A percentile compares a stretch with the other conserved stretches of the same genome.
These are phyloP conservation scores for Vinca minor DNA, from an alignment of 257 asterid genomes.

Conservation along the genomic window DNA sequence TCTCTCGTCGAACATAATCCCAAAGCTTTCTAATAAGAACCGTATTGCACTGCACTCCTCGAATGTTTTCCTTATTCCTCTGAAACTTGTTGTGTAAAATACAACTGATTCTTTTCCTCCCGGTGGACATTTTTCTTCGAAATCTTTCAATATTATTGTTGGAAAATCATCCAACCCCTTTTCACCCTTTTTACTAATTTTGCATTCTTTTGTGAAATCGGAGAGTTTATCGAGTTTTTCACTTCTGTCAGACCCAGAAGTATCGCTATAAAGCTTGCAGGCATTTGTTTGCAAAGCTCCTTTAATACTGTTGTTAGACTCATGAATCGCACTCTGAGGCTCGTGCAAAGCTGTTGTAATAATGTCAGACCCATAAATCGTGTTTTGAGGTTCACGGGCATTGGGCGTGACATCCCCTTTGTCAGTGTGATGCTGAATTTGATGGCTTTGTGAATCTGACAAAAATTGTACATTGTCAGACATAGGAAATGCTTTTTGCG, in stretches of 20 bases:
- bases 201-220: slow-evolving; percentile 16
- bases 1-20: slow-evolving; percentile 42
- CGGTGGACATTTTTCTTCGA: slow-evolving; percentile 44
- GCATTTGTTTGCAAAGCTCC: background rate
- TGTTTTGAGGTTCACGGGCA: too few relatives aligned
- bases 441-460: slow-evolving; percentile 3
- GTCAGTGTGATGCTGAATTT: background rate
- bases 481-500: background rate
- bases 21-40: slow-evolving; percentile 51
- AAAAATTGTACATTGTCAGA: slow-evolving; percentile 16
- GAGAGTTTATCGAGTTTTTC: background rate
- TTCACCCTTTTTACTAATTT: background rate
- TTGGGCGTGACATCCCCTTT: too few relatives aligned
- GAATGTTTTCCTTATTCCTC: slow-evolving; percentile 70
- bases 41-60: slow-evolving; percentile 55
- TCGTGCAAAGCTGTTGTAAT: too few relatives aligned
- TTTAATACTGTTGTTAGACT: too few relatives aligned
- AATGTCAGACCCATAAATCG: too few relatives aligned
- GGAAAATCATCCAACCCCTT: slow-evolving; percentile 4
- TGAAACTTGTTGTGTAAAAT: slow-evolving; percentile 66
- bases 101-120: slow-evolving; percentile 47
- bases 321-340: too few relatives aligned
- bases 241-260: too few relatives aligned
- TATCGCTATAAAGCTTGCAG: too few relatives aligned
- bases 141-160: slow-evolving; percentile 12